Conservation (phyloP, 345 rosid species). For the Acer saccharum region DNA sequence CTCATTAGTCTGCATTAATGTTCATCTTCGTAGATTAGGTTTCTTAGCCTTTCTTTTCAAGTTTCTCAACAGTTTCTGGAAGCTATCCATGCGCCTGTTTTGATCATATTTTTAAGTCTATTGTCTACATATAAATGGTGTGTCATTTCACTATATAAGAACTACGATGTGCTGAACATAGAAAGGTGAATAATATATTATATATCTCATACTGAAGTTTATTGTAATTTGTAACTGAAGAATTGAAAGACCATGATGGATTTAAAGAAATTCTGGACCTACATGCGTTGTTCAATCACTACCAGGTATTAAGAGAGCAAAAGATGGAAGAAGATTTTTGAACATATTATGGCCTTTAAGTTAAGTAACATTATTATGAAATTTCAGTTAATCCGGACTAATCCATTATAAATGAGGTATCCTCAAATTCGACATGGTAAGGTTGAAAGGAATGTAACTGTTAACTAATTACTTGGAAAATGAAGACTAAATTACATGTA, state of each 20-base stretch:
- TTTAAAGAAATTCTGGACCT: slow-evolving; percentile 3
- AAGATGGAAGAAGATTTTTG: not conserved
- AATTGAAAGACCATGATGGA: too few relatives aligned
- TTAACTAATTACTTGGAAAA: not conserved
- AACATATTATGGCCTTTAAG: not conserved
- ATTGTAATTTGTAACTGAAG: not conserved
- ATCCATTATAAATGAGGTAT: not conserved
- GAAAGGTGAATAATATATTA: not conserved
- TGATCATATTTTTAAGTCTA: not conserved
- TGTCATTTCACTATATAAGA: not conserved
- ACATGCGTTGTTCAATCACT: not conserved
- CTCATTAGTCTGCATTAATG: not conserved
- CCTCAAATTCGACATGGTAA: not conserved
- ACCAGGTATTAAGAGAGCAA: not conserved
- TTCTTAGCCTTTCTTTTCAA: not conserved
- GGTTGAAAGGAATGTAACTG: not conserved
- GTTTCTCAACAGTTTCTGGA: not conserved
- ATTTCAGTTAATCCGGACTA: not conserved
- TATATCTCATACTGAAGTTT: not conserved
- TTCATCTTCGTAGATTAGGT: not conserved
- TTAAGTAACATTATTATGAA: not conserved
- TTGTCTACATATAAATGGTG: not conserved
- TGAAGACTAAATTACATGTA: not conserved
- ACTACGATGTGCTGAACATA: not conserved
- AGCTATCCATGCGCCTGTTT: not conserved